Evolutionary conservation across 768 basidiomycete species (phyloP).

Genomic region (Phaffia australis): DNA sequence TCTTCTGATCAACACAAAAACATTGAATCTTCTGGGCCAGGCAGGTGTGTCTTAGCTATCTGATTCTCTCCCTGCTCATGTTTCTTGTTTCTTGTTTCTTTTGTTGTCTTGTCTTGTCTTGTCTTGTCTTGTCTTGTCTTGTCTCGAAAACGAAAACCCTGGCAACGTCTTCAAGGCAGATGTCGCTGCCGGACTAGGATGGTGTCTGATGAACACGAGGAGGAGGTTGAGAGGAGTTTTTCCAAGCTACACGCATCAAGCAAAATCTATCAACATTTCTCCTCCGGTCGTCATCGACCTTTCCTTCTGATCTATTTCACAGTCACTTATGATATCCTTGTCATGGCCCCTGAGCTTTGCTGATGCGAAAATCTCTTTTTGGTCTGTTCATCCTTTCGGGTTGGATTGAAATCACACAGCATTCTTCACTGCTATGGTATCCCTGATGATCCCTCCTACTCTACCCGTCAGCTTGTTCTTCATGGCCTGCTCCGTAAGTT

Average conservation of each 20-base stretch:
- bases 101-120: too few relatives aligned
- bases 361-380: slow-evolving; percentile 42
- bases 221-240: too few relatives aligned
- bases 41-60: neutral
- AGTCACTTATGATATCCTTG: slow-evolving; percentile 28
- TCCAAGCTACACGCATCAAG: too few relatives aligned
- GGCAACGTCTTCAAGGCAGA: too few relatives aligned
- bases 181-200: too few relatives aligned
- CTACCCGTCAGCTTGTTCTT: slow-evolving; percentile 47
- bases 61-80: slow-evolving; percentile 3
- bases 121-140: too few relatives aligned
- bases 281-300: neutral
- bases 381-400: slow-evolving; percentile 21
- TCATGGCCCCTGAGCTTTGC: slow-evolving; percentile 37
- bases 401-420: neutral
- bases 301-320: neutral
- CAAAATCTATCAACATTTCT: too few relatives aligned
- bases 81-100: slow-evolving; percentile 10
- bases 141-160: too few relatives aligned
- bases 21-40: neutral
- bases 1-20: slow-evolving; percentile 30
- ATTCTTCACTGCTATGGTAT: slow-evolving; percentile 23
- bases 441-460: slow-evolving; percentile 44
- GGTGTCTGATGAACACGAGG: too few relatives aligned
- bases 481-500: slow-evolving; percentile 39